A percentile compares a stretch with the other conserved stretches of the same genome.
phyloP scores from a whole-genome alignment of 2,329 filamentous ascomycete genomes.

The Trichoderma semiorbis region DNA sequence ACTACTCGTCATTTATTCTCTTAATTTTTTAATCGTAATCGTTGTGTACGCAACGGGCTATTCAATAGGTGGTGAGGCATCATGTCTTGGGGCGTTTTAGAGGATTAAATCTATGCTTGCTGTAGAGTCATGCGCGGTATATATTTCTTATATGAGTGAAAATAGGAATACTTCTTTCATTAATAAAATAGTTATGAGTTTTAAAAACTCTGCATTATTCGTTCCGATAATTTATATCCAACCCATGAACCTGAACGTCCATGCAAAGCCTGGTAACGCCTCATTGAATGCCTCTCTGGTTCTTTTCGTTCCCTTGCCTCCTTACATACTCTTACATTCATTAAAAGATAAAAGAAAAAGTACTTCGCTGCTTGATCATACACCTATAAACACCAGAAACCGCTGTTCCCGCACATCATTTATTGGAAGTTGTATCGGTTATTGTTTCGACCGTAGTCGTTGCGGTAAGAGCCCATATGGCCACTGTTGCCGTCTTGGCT shows the following conservation, averaged over 20 bases:
- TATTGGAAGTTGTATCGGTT: slow-evolving; percentile 22
- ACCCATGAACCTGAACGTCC: neutral
- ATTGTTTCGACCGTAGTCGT: slow-evolving; percentile 25
- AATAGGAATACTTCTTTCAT: neutral
- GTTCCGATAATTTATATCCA: neutral
- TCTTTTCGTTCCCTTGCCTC: neutral
- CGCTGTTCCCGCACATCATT: neutral
- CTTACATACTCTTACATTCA: neutral
- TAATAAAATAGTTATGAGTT: neutral
- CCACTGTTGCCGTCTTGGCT: neutral
- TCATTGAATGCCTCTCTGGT: neutral
- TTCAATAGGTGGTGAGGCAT: neutral
- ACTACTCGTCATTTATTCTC: neutral
- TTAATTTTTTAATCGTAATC: neutral
- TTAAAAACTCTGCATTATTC: neutral
- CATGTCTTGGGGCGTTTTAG: neutral
- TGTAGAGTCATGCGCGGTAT: neutral
- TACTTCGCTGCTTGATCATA: neutral
- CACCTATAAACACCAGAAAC: neutral
- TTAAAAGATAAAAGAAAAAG: neutral
- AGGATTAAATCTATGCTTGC: neutral
- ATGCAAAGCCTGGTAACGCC: neutral
- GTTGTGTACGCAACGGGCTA: neutral
- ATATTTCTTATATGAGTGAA: neutral
- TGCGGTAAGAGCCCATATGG: neutral